Base-by-base conservation (phyloP, 805 yeast genomes). In the Kurtzmaniella cleridarum region DNA sequence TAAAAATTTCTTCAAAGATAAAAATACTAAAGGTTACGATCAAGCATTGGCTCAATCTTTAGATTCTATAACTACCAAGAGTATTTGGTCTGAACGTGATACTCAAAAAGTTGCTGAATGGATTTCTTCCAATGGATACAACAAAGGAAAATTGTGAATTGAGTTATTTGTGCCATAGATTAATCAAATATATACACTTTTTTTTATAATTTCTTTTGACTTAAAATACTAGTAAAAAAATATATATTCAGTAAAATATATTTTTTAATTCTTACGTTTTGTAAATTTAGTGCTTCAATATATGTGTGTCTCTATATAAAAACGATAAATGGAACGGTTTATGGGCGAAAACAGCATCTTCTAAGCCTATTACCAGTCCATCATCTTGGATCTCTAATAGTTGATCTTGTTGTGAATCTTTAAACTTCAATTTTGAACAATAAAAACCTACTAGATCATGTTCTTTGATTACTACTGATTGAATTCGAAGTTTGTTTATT, bases 21-120 rank as follows among this genome's bases (percentile, higher is more conserved):
- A 71, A 58, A 68, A 76, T 43, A 77, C 83, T 40, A 77, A 75
- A 50, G 84, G 86, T 30, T 81, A 66, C 55, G 79, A 79, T 57
- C 79, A 78, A 61, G 69, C 76, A 41, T 71, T 81, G 57, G 81
- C 81, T 6, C 84, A 76, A 63, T 59, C 81, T n/a, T 62, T 80
- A 51, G 88, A 81, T 57, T 65, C 73, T 38, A 69, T 80, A 41
- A 66, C 72, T 37, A 46, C 83, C 35, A 80, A 78, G 58, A 68
- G 72, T 38, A 59, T 66, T 38, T 79, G 85, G 84, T 69, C 79
- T 27, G 46, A 61, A 40, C 77, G 85, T 55, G 87, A 81, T 49
- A 55, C 69, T 35, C 43, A 47, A 3, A 65, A 58, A 11, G 71
- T 81, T 38, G 46, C 59, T 30, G 54, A 63, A 27, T 81, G 83